phyloP scores from a whole-genome alignment of 306 rosid genomes.

The Alnus rubra region DNA sequence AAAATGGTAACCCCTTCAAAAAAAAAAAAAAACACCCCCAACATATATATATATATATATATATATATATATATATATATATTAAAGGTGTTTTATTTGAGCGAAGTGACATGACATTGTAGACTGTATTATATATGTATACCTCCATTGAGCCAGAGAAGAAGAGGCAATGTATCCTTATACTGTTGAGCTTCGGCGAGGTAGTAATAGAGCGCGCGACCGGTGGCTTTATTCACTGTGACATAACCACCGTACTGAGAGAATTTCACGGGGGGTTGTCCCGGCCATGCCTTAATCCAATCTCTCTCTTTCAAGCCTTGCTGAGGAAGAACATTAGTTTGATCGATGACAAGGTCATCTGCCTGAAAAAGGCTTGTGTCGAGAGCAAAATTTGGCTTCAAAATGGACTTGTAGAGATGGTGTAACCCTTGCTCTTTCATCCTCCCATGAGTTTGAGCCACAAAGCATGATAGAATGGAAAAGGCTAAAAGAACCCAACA shows the following conservation, averaged over 20 bases:
- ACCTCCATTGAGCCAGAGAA: slow-evolving; percentile 99
- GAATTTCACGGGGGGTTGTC: slow-evolving; percentile 69
- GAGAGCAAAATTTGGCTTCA: slow-evolving; percentile 22
- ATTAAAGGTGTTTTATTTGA: not conserved
- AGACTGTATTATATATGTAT: not conserved
- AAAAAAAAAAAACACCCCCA: not conserved
- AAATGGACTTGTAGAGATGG: slow-evolving; percentile 36
- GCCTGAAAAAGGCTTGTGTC: slow-evolving; percentile 50
- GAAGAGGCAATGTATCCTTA: slow-evolving; percentile 64
- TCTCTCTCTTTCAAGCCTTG: slow-evolving; percentile 65
- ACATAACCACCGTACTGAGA: slow-evolving; percentile 90
- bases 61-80: not conserved
- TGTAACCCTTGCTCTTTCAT: slow-evolving; percentile 40
- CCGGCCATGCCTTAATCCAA: slow-evolving; percentile 61
- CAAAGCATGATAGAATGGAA: slow-evolving; percentile 25
- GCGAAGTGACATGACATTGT: not conserved
- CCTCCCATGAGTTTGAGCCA: slow-evolving; percentile 47
- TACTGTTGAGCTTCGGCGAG: slow-evolving; percentile 62
- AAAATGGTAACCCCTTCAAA: not conserved
- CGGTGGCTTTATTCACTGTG: slow-evolving; percentile 58
- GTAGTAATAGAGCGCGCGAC: slow-evolving; percentile 78
- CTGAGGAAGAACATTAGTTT: slow-evolving; percentile 39
- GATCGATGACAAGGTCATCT: not conserved
- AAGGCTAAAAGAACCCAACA: slow-evolving; percentile 11
- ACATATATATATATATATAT: not conserved